Evolutionary conservation across 208 protist genomes (phyloP).

Genomic region (Pavlovales sp.): DNA sequence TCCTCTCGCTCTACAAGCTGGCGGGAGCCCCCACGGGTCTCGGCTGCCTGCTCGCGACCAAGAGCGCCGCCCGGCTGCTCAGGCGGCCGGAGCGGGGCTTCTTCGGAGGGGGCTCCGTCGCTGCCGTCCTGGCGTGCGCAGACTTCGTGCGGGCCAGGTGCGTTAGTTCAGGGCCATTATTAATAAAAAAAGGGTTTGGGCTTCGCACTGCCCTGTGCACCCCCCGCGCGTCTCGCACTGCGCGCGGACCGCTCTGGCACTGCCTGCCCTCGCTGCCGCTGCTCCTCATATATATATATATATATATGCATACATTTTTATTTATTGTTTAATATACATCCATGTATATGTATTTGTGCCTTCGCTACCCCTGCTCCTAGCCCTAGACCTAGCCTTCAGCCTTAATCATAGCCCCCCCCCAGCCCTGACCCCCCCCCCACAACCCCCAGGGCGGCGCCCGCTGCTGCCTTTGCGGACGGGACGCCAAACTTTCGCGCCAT

Average conservation of each 20-base stretch:
- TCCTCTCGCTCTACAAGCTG: conserved; percentile 34
- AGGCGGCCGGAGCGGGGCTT: background rate
- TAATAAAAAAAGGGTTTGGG: no score
- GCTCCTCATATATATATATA: no score
- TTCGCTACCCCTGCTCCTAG: no score
- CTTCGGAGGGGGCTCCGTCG: conserved; percentile 26
- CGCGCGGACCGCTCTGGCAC: no score
- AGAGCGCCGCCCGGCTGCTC: background rate
- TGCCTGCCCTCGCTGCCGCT: no score
- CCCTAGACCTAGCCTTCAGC: no score
- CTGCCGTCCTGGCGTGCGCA: background rate
- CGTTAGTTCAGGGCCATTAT: no score
- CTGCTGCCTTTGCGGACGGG: background rate
- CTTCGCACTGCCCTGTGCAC: no score
- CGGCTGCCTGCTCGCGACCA: conserved; percentile 13
- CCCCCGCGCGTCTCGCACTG: no score
- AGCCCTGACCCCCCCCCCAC: background rate
- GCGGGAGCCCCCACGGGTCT: conserved; percentile 15
- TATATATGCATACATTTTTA: no score
- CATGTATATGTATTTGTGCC: no score
- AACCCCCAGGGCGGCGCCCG: background rate
- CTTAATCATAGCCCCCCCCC: background rate
- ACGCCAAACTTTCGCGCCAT: background rate
- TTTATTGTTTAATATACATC: no score
- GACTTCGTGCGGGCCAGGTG: background rate